Evolutionary conservation across 768 basidiomycete species (phyloP).

Genomic region (Tremella mesenterica): DNA sequence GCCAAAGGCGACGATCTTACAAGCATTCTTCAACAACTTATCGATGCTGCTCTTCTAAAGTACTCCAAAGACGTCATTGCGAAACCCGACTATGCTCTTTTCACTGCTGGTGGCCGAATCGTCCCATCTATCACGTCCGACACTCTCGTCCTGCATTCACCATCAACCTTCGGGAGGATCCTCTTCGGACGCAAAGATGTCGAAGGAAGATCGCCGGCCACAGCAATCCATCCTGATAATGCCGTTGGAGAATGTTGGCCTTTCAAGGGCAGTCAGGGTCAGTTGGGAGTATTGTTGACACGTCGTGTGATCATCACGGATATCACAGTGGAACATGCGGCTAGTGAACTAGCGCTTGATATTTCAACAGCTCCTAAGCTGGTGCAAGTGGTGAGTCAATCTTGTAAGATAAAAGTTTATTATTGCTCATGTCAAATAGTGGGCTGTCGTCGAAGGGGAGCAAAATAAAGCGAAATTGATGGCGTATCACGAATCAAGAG

Average conservation of each 20-base stretch:
- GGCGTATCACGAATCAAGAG: constrained; percentile 43
- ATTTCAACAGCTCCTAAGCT: constrained; percentile 68
- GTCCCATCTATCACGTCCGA: constrained; percentile 74
- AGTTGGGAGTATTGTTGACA: constrained; percentile 71
- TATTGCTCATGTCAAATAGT: constrained; percentile 37
- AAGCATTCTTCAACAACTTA: constrained; percentile 61
- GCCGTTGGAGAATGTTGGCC: constrained; percentile 90
- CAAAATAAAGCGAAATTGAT: constrained; percentile 60
- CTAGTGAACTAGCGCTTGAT: constrained; percentile 71
- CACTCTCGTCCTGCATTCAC: constrained; percentile 57
- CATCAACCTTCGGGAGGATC: constrained; percentile 49
- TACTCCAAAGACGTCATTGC: constrained; percentile 71
- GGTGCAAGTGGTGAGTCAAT: constrained; percentile 59
- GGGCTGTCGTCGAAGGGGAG: constrained; percentile 74
- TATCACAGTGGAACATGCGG: constrained; percentile 80
- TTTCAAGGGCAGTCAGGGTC: constrained; percentile 66
- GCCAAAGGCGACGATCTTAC: constrained; percentile 60
- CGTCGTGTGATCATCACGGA: constrained; percentile 54
- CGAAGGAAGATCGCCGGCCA: constrained; percentile 73
- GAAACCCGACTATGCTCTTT: constrained; percentile 74
- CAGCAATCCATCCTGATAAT: constrained; percentile 75
- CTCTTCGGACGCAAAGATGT: constrained; percentile 44
- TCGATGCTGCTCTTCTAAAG: constrained; percentile 63
- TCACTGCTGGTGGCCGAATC: constrained; percentile 68
- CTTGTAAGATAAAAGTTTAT: too few relatives aligned